A percentile compares a stretch with the other conserved stretches of the same genome.
These are phyloP conservation scores for Hyaloscypha bicolor DNA, from an alignment of 495 filamentous ascomycete genomes.

Conservation along the genomic window DNA sequence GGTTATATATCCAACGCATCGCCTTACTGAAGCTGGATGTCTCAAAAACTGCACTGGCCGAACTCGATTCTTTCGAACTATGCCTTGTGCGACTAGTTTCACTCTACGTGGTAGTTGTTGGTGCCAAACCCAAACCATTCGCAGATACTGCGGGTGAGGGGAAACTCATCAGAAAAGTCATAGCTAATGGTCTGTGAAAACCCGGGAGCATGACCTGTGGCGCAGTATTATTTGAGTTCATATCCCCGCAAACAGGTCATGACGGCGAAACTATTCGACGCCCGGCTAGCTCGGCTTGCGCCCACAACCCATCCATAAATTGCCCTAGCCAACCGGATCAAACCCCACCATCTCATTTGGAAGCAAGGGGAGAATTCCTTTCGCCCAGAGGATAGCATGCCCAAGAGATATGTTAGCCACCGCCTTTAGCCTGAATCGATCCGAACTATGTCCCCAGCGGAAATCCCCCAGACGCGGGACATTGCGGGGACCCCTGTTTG, in stretches of 20 bases:
- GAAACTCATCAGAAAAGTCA: too few species aligned
- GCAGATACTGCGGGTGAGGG: too few species aligned
- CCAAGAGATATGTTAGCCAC: background rate
- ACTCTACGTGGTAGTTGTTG: too few species aligned
- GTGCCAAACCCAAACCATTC: too few species aligned
- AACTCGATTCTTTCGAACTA: too few species aligned
- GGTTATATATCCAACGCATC: too few species aligned
- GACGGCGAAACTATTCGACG: background rate
- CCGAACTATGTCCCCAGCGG: background rate
- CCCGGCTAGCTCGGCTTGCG: background rate
- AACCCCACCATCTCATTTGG: background rate
- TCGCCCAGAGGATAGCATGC: background rate
- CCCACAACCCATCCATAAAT: background rate
- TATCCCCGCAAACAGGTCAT: background rate
- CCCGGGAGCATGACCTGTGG: too few species aligned
- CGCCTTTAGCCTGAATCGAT: slow-evolving; percentile 3
- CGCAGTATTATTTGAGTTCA: background rate
- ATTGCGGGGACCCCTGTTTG: background rate
- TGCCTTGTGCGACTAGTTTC: too few species aligned
- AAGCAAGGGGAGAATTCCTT: background rate
- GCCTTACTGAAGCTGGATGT: too few species aligned
- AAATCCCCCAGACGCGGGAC: background rate
- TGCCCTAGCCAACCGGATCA: background rate
- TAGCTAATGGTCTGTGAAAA: too few species aligned
- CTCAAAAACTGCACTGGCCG: too few species aligned